These are phyloP conservation scores for Naganishia sp. DNA, from an alignment of 1,284 basidiomycete species.

Conservation along the genomic window DNA sequence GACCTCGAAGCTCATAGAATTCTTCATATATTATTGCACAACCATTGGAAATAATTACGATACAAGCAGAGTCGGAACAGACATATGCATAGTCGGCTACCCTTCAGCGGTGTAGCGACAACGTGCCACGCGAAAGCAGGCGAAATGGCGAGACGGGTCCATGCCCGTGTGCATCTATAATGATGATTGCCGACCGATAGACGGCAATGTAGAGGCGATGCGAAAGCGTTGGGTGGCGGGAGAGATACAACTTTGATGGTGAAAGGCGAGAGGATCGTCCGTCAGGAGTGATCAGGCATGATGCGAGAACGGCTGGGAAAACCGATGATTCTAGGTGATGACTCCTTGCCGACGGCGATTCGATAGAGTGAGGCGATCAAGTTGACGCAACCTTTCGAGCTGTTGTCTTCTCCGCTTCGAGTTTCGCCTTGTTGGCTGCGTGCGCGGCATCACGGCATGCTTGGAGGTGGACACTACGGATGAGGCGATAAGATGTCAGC, in stretches of 20 bases:
- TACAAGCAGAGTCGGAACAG: neutral
- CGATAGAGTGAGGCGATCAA: slow-evolving; percentile 33
- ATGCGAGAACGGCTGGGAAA: neutral
- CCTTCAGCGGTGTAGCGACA: no score
- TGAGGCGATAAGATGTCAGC: neutral
- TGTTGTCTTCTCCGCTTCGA: slow-evolving; percentile 54
- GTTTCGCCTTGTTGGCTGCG: slow-evolving; percentile 55
- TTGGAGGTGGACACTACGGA: slow-evolving; percentile 49
- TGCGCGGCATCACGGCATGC: slow-evolving; percentile 55
- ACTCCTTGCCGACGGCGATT: no score
- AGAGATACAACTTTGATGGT: neutral
- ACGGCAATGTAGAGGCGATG: neutral
- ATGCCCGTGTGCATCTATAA: neutral
- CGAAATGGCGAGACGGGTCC: neutral
- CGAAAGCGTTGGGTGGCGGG: neutral
- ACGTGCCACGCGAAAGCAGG: neutral
- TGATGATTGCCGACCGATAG: neutral
- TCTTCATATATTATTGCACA: slow-evolving; percentile 13
- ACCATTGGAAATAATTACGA: slow-evolving; percentile 1
- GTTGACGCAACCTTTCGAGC: slow-evolving; percentile 54
- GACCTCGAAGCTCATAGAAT: neutral
- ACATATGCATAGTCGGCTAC: neutral
- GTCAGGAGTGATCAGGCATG: neutral
- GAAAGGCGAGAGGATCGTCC: neutral
- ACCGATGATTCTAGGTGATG: neutral